Base-by-base conservation (phyloP, 768 basidiomycete genomes). In the Leccinum boreale region DNA sequence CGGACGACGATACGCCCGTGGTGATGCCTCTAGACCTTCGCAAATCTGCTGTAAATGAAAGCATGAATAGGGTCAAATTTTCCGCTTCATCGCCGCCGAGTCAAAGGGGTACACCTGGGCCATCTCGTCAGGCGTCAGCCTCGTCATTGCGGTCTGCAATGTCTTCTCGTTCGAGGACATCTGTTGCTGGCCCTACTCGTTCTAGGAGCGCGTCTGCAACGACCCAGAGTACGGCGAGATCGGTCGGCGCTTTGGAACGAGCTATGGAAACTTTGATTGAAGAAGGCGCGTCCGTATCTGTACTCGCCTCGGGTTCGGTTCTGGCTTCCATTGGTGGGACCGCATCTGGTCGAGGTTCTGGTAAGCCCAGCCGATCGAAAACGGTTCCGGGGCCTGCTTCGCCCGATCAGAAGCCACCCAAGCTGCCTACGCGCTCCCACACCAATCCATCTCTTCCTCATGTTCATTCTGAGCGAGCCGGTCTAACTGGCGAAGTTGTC, bases 401-500 rank as follows among this genome's bases (percentile, higher is more conserved):
- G 35, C 76, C 81, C 3, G 82, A 82, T 17, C 64, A 67, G 28
- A 77, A 77, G 59, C 63, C 79, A 23, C 75, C 78, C 45, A 87
- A 86, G 73, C 70, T 85, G 17, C 85, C 85, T 8, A 75, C 74
- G 49, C 78, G 86, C 33, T 77, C 82, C 28, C 76, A 80, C 61
- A 85, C 86, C 49, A 80, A 74, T 53, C 77, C 78, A 7, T 74
- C 72, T 46, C 72, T 77, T 53, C 71, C 71, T 1, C 70, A 73
- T 52, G 65, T 72, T 53, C 73, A 77, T 24, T 52, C 66, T 48
- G 64, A 70, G 39, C 65, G 68, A 45, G 69, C 60, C 9, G 63
- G 67, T 9, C 21, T 61, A 24, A 62, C 62, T 17, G 65, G 60
- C 53, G 66, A 77, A 61, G 59, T 72, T 54, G 63, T 60, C 53